Base-by-base conservation (phyloP, 306 rosid species). In the Lathyrus sativus region DNA sequence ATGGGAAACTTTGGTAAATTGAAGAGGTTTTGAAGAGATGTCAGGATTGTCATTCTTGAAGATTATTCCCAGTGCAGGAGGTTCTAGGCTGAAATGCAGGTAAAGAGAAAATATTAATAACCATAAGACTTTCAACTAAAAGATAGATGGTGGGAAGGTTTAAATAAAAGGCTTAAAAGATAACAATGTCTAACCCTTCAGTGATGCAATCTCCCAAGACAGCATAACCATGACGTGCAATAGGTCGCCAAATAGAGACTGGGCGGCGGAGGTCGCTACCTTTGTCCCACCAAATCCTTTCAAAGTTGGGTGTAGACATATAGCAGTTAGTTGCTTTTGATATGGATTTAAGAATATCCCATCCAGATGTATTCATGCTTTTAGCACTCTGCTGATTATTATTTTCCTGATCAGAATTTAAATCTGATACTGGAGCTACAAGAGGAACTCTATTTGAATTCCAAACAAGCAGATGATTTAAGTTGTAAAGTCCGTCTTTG, bases 261-360 rank as follows among this genome's bases (percentile, higher is more conserved):
- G 97, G 88, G 31, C 75, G 87, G 39, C 92, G 89, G 67, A 79
- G 74, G 71, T 93, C 97, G 68, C 83, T 67, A 68, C 99, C 97
- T 84, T 87, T 93, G 79, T 93, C 97, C 99, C 99, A 90, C 99
- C 97, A 93, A 76, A 93, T 90, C 75, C 96, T 89, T 83, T 93
- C 99, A 49, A 93, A 93, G 81, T 90, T 86, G 1, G 97, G 97
- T 37, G 92, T 90, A 49, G 99, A 88, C 79, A 83, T 69, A 66
- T 83, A 86, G 69, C 82, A 82, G 41, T 71, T 85, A 76, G 81
- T 82, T 85, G 89, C 82, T 82, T 85, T 90, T 15, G 99, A 87
- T 65, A 88, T 81, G 74, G 96, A 88, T 75, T 90, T 88, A 62
- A 88, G 78, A 59, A 81, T 73, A 65, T 88, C 99, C 96, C 88